A percentile compares a stretch with the other conserved stretches of the same genome.
These are phyloP conservation scores for Setaria viridis DNA, from an alignment of 202 grass and related monocot genomes.

Conservation along the genomic window DNA sequence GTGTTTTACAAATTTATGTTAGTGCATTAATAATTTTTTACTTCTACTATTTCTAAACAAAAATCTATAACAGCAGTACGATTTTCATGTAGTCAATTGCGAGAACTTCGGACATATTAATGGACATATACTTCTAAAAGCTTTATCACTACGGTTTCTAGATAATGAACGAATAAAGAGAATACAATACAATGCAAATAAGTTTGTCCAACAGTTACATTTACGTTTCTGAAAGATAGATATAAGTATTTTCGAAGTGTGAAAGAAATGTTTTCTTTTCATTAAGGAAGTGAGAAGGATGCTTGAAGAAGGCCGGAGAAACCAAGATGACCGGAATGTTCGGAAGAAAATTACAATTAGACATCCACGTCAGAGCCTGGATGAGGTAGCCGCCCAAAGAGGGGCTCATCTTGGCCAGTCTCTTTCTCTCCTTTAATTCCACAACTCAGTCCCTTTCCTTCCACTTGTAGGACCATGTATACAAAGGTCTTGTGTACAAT, in stretches of 20 bases:
- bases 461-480: conserved; percentile 18
- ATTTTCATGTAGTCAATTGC: background rate
- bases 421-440: conserved; percentile 59
- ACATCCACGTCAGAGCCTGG: conserved; percentile 34
- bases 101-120: background rate
- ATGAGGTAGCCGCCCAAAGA: conserved; percentile 56
- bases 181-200: background rate
- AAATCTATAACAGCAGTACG: background rate
- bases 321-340: conserved; percentile 6
- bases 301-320: conserved; percentile 14
- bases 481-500: conserved; percentile 28
- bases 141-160: background rate
- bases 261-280: background rate
- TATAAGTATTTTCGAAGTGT: background rate
- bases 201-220: background rate
- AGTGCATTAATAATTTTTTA: background rate
- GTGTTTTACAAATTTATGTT: background rate
- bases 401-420: conserved; percentile 48
- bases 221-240: background rate
- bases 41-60: background rate
- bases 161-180: background rate
- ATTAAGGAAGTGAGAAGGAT: background rate
- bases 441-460: conserved; percentile 28
- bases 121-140: background rate
- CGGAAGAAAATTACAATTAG: background rate